Base-by-base conservation (phyloP, 768 basidiomycete genomes). In the Rickenella mellea region DNA sequence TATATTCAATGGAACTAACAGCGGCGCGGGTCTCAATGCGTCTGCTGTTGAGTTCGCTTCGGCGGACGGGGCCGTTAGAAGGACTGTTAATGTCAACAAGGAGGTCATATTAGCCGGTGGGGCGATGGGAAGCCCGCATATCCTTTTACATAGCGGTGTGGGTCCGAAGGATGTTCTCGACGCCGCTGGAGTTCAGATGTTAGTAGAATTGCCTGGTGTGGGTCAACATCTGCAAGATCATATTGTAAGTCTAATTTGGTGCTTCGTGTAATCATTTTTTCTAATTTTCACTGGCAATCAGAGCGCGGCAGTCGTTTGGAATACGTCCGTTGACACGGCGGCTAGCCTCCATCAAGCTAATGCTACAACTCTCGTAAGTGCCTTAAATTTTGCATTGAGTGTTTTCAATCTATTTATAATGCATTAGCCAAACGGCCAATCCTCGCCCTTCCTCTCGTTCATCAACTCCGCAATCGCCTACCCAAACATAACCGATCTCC, bases 381-480 rank as follows among this genome's bases (percentile, higher is more conserved):
- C n/a, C 15, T 19, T n/a, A 39, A 32, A 12, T 10, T 15, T 30
- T 30, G 24, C 12, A 2, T 5, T 10, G 19, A 36, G 30, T 7
- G n/a, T 19, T 7, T 26, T 33, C 24, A 27, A 27, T 15, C 44
- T 47, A 28, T 47, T n/a, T 27, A 22, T 17, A 31, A 3, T 36
- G 9, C 32, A 37, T 12, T 22, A 52, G 48, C 36, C 49, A 25
- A 42, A 45, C 42, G 51, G 46, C 14, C 47, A 46, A 20, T 56
- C 50, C 21, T 43, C 56, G n/a, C 44, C 51, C 40, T 75, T 74
- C 57, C n/a, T n/a, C n/a, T 79, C 77, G 3, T 75, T 71, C 55
- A 64, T 80, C 54, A 83, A 81, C 64, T 70, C 74, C 26, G 79
- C 78, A 4, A 74, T 74, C 28, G 73, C 73, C 6, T 83, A 78